Conservation (phyloP, 352 stramenopile species). For the Phytophthora brassicae region DNA sequence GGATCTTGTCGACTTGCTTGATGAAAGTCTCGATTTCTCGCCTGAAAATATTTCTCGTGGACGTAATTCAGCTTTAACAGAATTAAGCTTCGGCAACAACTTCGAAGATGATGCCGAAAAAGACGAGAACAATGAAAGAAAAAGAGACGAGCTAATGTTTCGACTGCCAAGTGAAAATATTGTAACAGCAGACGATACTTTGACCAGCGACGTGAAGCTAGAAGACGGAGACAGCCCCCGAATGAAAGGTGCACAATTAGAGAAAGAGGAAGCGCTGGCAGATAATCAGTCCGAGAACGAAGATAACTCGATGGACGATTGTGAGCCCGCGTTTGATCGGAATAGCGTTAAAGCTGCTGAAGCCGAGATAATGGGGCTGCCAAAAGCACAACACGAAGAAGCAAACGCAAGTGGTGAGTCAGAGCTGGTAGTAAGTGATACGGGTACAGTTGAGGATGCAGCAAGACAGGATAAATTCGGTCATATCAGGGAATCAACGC, state of each 20-base stretch:
- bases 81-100: constrained; percentile 10
- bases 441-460: neutral
- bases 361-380: neutral
- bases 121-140: constrained; percentile 3
- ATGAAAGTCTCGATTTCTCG: constrained; percentile 53
- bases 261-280: neutral
- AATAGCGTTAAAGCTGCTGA: neutral
- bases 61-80: neutral
- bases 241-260: neutral
- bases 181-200: neutral
- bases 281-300: constrained; percentile 23
- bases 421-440: neutral
- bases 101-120: constrained; percentile 10
- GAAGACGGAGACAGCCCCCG: constrained; percentile 1
- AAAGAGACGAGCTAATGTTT: neutral
- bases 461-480: neutral
- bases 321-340: neutral
- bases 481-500: neutral
- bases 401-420: neutral
- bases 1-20: constrained; percentile 60
- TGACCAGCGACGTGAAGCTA: constrained; percentile 6
- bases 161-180: neutral
- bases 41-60: constrained; percentile 6
- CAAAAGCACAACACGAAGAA: neutral
- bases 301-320: neutral